These are phyloP conservation scores for bread wheat (Triticum aestivum) DNA, from an alignment of 176 grass and related monocot genomes.

Conservation along the genomic window DNA sequence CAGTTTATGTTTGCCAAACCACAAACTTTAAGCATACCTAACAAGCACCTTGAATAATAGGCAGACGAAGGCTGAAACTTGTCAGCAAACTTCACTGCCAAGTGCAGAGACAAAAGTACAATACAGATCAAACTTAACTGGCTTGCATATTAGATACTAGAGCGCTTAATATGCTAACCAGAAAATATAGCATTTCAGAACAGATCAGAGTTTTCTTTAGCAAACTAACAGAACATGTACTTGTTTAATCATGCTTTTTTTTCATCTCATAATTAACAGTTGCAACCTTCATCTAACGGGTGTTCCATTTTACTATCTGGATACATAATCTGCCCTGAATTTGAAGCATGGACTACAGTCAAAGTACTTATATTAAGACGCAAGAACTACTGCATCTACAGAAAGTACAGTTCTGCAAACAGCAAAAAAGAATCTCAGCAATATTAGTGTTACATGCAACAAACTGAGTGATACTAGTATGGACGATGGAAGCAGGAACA, in stretches of 20 bases:
- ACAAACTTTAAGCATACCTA: not conserved
- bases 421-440: not conserved
- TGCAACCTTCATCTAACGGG: not conserved
- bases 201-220: not conserved
- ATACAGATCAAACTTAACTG: not conserved
- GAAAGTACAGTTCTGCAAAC: not conserved
- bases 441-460: conserved; percentile 9
- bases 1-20: not conserved
- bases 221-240: conserved; percentile 11
- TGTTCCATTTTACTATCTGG: not conserved
- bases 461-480: not conserved
- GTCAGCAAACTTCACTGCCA: not conserved
- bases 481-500: conserved; percentile 4
- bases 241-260: not conserved
- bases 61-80: not conserved
- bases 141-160: not conserved
- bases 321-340: not conserved
- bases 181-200: conserved; percentile 11
- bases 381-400: not conserved
- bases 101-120: conserved; percentile 10
- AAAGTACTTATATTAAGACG: not conserved
- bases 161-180: not conserved
- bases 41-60: not conserved
- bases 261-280: conserved; percentile 2
- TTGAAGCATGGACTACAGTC: not conserved